phyloP scores from a whole-genome alignment of 805 yeast genomes.

The Candida insectalens region DNA sequence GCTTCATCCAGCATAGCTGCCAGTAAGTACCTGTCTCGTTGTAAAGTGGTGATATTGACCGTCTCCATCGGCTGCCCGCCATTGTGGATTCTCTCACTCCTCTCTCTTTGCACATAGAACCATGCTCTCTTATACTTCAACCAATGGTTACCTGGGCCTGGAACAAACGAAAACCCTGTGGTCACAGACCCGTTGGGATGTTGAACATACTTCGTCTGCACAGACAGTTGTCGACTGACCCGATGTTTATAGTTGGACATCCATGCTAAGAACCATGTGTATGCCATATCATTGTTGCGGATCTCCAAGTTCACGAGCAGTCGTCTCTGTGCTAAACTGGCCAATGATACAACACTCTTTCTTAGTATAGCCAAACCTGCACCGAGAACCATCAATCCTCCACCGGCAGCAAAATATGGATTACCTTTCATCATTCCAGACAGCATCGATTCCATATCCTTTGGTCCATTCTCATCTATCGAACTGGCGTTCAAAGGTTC shows the following conservation, averaged over 20 bases:
- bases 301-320: slow-evolving; percentile 87
- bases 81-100: slow-evolving; percentile 83
- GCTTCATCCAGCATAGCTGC: slow-evolving; percentile 68
- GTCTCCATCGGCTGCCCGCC: slow-evolving; percentile 95
- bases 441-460: slow-evolving; percentile 2
- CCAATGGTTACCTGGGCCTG: slow-evolving; percentile 95
- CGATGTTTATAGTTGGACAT: slow-evolving; percentile 77
- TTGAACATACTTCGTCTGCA: slow-evolving; percentile 76
- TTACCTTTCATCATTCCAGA: slow-evolving; percentile 40
- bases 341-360: slow-evolving; percentile 51
- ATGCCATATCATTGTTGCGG: slow-evolving; percentile 87
- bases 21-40: slow-evolving; percentile 67
- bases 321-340: slow-evolving; percentile 68
- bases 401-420: slow-evolving; percentile 98
- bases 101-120: slow-evolving; percentile 80
- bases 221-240: slow-evolving; percentile 75
- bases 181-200: slow-evolving; percentile 89
- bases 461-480: too few relatives aligned
- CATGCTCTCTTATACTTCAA: slow-evolving; percentile 79
- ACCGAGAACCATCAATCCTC: slow-evolving; percentile 94
- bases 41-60: slow-evolving; percentile 84
- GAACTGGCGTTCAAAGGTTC: too few relatives aligned
- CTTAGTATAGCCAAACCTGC: slow-evolving; percentile 75
- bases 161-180: slow-evolving; percentile 84
- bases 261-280: slow-evolving; percentile 94